Evolutionary conservation across 2,329 filamentous ascomycete genomes (phyloP), one percentile per base, ranked within the genome.

Genomic region (Rachicladosporium sp.): DNA sequence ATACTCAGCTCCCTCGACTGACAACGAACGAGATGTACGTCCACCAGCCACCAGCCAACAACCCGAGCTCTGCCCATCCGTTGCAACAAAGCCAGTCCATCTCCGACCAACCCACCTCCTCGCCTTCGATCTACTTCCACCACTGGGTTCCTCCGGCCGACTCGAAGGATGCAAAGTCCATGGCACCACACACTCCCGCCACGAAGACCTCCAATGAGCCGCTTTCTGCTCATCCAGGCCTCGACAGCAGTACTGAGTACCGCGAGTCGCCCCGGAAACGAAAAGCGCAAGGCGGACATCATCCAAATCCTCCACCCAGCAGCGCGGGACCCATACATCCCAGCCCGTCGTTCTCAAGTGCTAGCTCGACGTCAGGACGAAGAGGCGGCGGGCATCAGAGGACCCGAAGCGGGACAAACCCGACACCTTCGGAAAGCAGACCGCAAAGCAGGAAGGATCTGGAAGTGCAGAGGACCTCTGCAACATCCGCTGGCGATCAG

Each of bases 131-230:
- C 35, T 91, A 85, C 60, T 94, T 94, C 58, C 85, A 93, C 56
- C 85, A 93, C 57, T 94, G 87, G 86, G 82, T 89, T 43, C 87
- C 87, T 34, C 87, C 87, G 10, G 73, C 70, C 47, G 70, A 67
- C 38, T 58, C 61, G 40, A 57, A 73, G 43, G 64, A 70, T 42
- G 76, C 77, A 52, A 27, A 27, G 23, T 27, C 23, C 7, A 27
- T 27, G 23, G 40, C 36, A 15, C 80, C 82, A 45, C 74, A 74
- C 53, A 82, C 81, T 46, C 80, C 83, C 54, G 80, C 82, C 66
- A 78, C 33, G 13, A 42, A 38, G 29, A 27, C 23, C 23, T 80
- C 76, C 62, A 67, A 64, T 61, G 62, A 63, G 46, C 64, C 61
- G 45, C 50, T 54, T 46, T 63, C 61, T 50, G 61, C 65, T 50